Evolutionary conservation across 2,329 filamentous ascomycete species (phyloP).

Genomic region (Epichloe uncinata): DNA sequence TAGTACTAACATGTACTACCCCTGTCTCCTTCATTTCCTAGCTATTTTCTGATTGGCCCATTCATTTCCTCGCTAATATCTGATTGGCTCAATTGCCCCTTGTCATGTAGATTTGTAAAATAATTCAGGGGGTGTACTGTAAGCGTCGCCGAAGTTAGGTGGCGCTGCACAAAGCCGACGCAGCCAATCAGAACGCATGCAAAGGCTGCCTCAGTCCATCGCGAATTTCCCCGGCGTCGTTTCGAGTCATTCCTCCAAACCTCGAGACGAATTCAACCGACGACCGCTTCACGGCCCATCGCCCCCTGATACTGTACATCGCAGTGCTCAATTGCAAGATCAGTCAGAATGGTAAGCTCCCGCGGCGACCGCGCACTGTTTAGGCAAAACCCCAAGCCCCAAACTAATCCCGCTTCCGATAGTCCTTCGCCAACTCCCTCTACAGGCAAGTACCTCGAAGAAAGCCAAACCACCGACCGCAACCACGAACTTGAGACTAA

Average conservation of each 20-base stretch:
- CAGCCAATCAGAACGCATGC: constrained; percentile 18
- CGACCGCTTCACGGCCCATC: constrained; percentile 16
- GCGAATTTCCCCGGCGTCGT: constrained; percentile 11
- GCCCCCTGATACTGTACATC: constrained; percentile 11
- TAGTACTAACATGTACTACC: too few species aligned
- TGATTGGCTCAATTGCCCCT: too few species aligned
- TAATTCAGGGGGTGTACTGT: too few species aligned
- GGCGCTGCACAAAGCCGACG: not conserved
- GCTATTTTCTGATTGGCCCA: too few species aligned
- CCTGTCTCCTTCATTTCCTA: too few species aligned
- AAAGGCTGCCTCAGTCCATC: constrained; percentile 21
- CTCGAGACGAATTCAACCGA: constrained; percentile 15
- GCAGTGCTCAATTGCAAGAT: constrained; percentile 19
- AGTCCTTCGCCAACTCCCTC: constrained; percentile 23
- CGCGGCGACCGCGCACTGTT: not conserved
- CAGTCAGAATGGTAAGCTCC: constrained; percentile 24
- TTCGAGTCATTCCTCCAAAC: constrained; percentile 10
- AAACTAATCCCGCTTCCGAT: constrained; percentile 23
- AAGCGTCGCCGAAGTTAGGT: not conserved
- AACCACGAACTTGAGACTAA: constrained; percentile 13
- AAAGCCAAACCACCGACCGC: constrained; percentile 7
- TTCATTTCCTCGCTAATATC: too few species aligned
- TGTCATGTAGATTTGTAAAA: too few species aligned
- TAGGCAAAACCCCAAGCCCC: constrained; percentile 2
- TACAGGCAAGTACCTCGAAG: constrained; percentile 25